A percentile compares a stretch with the other conserved stretches of the same genome.
These are phyloP conservation scores for Nevesoporus exiguus DNA, from an alignment of 768 basidiomycete species.

Conservation along the genomic window DNA sequence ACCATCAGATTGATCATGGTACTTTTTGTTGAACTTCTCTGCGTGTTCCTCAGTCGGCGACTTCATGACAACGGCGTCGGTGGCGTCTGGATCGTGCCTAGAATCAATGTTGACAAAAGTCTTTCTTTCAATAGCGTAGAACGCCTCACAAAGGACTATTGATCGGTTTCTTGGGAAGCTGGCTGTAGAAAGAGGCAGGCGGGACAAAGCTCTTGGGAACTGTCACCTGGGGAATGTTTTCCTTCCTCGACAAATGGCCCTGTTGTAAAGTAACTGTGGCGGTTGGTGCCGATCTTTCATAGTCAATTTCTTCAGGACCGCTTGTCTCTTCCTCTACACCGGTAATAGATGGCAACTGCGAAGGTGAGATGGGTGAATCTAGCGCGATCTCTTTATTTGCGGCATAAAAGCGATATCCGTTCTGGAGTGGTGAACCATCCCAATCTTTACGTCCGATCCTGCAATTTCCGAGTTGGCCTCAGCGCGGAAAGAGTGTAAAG, in stretches of 20 bases:
- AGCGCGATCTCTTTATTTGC: slow-evolving; percentile 63
- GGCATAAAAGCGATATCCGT: slow-evolving; percentile 42
- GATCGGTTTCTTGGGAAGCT: slow-evolving; percentile 30
- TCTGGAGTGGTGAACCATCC: slow-evolving; percentile 49
- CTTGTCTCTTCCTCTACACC: slow-evolving; percentile 30
- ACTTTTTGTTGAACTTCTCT: slow-evolving; percentile 71
- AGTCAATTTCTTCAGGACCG: slow-evolving; percentile 19
- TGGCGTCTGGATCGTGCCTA: slow-evolving; percentile 75
- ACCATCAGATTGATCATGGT: not conserved
- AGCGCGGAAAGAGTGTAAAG: not conserved
- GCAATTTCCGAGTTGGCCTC: slow-evolving; percentile 2
- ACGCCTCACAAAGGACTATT: slow-evolving; percentile 23
- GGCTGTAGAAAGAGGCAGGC: slow-evolving; percentile 61
- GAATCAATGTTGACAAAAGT: not conserved
- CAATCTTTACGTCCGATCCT: slow-evolving; percentile 63
- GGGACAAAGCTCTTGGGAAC: slow-evolving; percentile 40
- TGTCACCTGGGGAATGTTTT: slow-evolving; percentile 18
- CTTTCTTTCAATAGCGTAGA: not conserved
- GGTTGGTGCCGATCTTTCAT: slow-evolving; percentile 15
- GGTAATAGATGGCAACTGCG: slow-evolving; percentile 48
- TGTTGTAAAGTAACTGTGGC: slow-evolving; percentile 5
- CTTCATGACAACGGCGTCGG: slow-evolving; percentile 85
- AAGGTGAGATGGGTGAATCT: slow-evolving; percentile 46
- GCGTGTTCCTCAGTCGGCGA: slow-evolving; percentile 66
- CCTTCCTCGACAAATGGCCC: slow-evolving; percentile 12